Base-by-base conservation (phyloP, 352 stramenopile genomes). In the Pythium graminicola region DNA sequence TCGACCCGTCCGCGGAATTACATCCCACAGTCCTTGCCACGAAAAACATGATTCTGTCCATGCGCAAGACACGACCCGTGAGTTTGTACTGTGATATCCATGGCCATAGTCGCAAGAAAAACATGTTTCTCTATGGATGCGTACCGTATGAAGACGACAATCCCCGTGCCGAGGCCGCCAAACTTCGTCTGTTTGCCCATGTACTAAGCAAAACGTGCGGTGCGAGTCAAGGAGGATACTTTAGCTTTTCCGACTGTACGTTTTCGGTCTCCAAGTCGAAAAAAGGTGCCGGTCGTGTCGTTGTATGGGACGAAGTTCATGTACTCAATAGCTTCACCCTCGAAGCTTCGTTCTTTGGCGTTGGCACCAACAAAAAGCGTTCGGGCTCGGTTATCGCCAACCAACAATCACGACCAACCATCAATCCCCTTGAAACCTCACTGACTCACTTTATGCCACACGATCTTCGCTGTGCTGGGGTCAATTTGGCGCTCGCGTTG, bases 101-200 rank as follows among this genome's bases (percentile, higher is more conserved):
- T 54, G 88, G 85, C 22, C 88, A 97, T 60, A 93, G 77, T 32
- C 72, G 78, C 48, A 89, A 88, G 64, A 85, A 86, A 38, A 95
- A 94, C 56, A 76, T 92, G n/a, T 96, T 96, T 57, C 39, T 93
- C 7, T 96, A 96, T 36, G 80, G 77, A 1, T 91, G 80, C 40
- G 50, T 67, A 16, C 76, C 76, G 5, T 85, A 73, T 35, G 62
- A 78, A 10, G 27, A 65, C 41, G 24, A 36, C 24, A 61, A 51
- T 3, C 73, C 65, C 3, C 64, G 72, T 24, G 54, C 49, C 0
- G 72, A 91, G 39, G 75, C 77, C 19, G 72, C 77, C 4, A 68
- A 67, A 9, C 28, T 89, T 16, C 73, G 81, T 3, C 55, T 90
- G 4, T 86, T 92, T 38, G 76, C 81, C 2, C 80, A 92, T 54